phyloP scores from a whole-genome alignment of 2,329 filamentous ascomycete genomes.

The Calonectria multiphialidica region DNA sequence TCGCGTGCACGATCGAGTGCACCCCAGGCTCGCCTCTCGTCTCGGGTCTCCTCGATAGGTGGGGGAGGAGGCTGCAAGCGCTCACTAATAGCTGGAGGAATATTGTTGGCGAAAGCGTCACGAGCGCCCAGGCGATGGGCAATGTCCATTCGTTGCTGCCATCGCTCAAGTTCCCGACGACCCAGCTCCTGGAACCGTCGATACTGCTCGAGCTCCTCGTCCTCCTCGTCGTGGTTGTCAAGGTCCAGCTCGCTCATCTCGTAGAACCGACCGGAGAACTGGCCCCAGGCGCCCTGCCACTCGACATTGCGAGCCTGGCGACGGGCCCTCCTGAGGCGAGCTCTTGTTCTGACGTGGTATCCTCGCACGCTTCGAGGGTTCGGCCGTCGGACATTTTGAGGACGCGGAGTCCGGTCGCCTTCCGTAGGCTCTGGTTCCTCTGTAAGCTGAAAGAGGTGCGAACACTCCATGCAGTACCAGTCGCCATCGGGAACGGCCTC shows the following conservation, averaged over 20 bases:
- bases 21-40: conserved; percentile 90
- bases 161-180: conserved; percentile 75
- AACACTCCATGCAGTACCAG: conserved; percentile 94
- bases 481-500: conserved; percentile 79
- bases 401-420: conserved; percentile 48
- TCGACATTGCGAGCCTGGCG: conserved; percentile 79
- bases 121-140: conserved; percentile 83
- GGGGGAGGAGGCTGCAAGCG: conserved; percentile 70
- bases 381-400: conserved; percentile 47
- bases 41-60: conserved; percentile 74
- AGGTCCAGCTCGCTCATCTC: conserved; percentile 64
- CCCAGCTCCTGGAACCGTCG: conserved; percentile 66
- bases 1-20: conserved; percentile 89
- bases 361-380: conserved; percentile 49
- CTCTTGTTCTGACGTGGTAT: conserved; percentile 64
- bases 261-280: conserved; percentile 71
- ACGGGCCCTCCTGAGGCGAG: conserved; percentile 67
- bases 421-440: conserved; percentile 50
- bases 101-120: conserved; percentile 76
- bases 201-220: conserved; percentile 76
- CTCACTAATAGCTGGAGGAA: conserved; percentile 69
- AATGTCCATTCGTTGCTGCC: conserved; percentile 87
- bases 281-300: conserved; percentile 89
- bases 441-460: conserved; percentile 58
- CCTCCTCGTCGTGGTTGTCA: conserved; percentile 64